phyloP scores from a whole-genome alignment of 2,329 filamentous ascomycete species.

The Fusarium sp. region DNA sequence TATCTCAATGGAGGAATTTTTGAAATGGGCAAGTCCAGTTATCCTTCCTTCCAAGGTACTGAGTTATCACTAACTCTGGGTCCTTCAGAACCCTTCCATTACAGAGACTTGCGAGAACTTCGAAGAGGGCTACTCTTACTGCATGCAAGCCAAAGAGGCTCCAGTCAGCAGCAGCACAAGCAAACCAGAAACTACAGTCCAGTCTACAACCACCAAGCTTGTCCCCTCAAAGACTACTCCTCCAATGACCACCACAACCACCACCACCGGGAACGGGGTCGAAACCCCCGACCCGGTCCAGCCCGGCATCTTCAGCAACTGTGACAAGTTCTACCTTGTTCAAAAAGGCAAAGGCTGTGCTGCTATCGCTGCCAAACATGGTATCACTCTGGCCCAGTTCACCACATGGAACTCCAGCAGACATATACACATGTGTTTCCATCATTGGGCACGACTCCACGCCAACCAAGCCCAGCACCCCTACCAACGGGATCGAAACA shows the following conservation, averaged over 20 bases:
- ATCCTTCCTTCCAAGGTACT: neutral
- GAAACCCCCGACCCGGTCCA: neutral
- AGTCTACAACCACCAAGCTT: neutral
- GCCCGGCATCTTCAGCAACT: neutral
- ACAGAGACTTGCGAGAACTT: neutral
- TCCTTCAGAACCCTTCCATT: neutral
- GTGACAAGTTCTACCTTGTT: neutral
- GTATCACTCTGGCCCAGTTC: neutral
- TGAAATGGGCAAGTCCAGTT: neutral
- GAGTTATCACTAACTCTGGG: neutral
- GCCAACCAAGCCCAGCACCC: neutral
- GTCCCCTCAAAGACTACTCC: neutral
- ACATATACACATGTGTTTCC: neutral
- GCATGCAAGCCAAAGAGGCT: neutral
- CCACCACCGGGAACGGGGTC: neutral
- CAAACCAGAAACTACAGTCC: neutral
- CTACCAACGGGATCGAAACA: neutral
- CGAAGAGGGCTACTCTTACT: neutral
- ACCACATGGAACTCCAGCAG: neutral
- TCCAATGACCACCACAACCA: neutral
- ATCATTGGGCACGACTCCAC: neutral
- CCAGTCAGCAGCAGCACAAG: neutral
- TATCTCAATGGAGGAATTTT: neutral
- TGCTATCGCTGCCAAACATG: neutral
- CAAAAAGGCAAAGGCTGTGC: neutral